Conservation (phyloP, 2,329 filamentous ascomycete genomes). For the Nemania sp. region DNA sequence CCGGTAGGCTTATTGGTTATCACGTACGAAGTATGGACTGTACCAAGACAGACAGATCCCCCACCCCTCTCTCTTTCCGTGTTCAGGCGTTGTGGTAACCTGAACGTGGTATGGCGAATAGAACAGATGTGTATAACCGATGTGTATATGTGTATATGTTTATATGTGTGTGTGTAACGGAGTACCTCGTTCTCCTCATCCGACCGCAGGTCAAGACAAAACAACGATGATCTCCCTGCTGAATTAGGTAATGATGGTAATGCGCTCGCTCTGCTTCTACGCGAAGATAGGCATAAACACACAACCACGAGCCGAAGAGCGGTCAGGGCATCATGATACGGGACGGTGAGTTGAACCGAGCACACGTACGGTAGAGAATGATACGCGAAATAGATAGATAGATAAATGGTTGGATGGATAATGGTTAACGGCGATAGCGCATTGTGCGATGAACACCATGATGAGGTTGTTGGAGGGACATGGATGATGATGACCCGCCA, state of each 20-base stretch:
- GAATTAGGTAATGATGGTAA: background rate
- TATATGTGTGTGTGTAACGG: no score
- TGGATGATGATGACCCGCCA: constrained; percentile 16
- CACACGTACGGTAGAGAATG: background rate
- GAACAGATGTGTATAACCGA: no score
- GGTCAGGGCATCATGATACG: constrained; percentile 12
- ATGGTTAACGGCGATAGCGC: constrained; percentile 18
- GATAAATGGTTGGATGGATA: background rate
- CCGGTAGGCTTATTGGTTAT: no score
- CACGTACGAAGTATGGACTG: no score
- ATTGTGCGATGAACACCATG: constrained; percentile 17
- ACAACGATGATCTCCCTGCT: no score
- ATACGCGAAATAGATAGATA: background rate
- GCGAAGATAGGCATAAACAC: background rate
- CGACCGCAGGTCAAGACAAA: no score
- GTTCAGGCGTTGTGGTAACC: no score
- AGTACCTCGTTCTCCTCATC: no score
- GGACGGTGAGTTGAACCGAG: constrained; percentile 11
- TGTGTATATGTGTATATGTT: no score
- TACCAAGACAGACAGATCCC: no score
- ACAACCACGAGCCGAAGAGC: constrained; percentile 9
- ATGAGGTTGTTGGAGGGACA: constrained; percentile 19
- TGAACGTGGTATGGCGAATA: no score
- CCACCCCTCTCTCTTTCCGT: no score
- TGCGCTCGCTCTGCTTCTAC: background rate